Base-by-base conservation (phyloP, 2,329 filamentous ascomycete genomes). In the Sclerotinia nivalis region DNA sequence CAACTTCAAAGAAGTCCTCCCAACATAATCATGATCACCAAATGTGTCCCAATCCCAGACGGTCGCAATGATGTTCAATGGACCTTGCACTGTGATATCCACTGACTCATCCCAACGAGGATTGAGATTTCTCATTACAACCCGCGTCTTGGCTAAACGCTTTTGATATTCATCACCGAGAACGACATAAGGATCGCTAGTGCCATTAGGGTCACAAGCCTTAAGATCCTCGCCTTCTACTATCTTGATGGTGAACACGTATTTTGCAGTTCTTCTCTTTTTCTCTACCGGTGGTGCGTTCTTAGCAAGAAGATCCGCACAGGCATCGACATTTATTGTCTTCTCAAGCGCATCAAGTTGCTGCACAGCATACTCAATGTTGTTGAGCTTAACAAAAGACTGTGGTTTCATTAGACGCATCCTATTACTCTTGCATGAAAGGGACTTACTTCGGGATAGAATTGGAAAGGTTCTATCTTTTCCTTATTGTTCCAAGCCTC, bases 41-140 rank as follows among this genome's bases (percentile, higher is more conserved):
- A 99, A 90, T 20, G 93, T 93, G 82, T 99, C 96, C 85, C 96
- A 97, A 81, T 99, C 96, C 96, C 96, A 99, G 55, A 98, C 91
- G 0, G 96, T 99, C 45, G 95, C 94, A 77, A 98, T 96, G 74
- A 99, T 89, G 76, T 98, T 97, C 70, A 99, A 86, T 15, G 96
- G 89, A 0, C 94, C 93, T 73, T 92, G 91, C 0, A 97, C 97
- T 28, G 93, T 96, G 73, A 99, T 97, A 78, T 99, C 96, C 62
- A 98, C 91, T 0, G 93, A 93, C 82, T 98, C 96, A 76, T 99
- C 96, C 95, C 96, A 99, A 28, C 95, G 90, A 40, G 96, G 96
- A 78, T 96, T 98, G 58, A 99, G 85, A 75, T 89, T 97, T 75
- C 89, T 89, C 80, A 95, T 93, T 65, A 99, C 91, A 73, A 97